These are phyloP conservation scores for Globisporangium orthogonon DNA, from an alignment of 352 stramenopile genomes.

Conservation along the genomic window DNA sequence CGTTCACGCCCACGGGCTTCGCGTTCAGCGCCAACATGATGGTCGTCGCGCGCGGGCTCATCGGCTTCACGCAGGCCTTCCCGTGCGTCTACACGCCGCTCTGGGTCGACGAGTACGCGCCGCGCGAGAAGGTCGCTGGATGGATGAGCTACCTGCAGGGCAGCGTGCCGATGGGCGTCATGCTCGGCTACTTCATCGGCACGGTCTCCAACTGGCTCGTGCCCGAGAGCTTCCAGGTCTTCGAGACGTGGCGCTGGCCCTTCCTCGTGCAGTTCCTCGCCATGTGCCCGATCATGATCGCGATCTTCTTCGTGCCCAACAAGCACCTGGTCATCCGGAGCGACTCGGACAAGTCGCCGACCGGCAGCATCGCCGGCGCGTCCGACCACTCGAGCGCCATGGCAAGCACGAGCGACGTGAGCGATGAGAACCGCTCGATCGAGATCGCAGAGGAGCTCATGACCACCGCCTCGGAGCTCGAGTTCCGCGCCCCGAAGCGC, in stretches of 20 bases:
- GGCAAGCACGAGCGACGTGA: slow-evolving; percentile 16
- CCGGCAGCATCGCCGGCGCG: slow-evolving; percentile 32
- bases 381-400: slow-evolving; percentile 34
- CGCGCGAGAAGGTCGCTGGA: slow-evolving; percentile 58
- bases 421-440: slow-evolving; percentile 37
- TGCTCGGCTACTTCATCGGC: slow-evolving; percentile 80
- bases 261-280: slow-evolving; percentile 81
- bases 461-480: neutral
- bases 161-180: slow-evolving; percentile 78
- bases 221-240: slow-evolving; percentile 47
- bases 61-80: slow-evolving; percentile 83
- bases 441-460: slow-evolving; percentile 23
- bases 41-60: slow-evolving; percentile 57
- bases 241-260: slow-evolving; percentile 78
- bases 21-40: slow-evolving; percentile 60
- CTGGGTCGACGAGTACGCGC: slow-evolving; percentile 83
- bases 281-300: slow-evolving; percentile 66
- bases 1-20: slow-evolving; percentile 66
- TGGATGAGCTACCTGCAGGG: slow-evolving; percentile 87
- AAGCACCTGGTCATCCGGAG: slow-evolving; percentile 72
- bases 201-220: slow-evolving; percentile 81
- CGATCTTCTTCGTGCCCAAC: slow-evolving; percentile 76
- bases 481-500: slow-evolving; percentile 3
- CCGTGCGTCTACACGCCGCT: slow-evolving; percentile 79
- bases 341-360: slow-evolving; percentile 37